Base-by-base conservation (phyloP, 352 stramenopile species). In the Peronosclerospora sorghi region DNA sequence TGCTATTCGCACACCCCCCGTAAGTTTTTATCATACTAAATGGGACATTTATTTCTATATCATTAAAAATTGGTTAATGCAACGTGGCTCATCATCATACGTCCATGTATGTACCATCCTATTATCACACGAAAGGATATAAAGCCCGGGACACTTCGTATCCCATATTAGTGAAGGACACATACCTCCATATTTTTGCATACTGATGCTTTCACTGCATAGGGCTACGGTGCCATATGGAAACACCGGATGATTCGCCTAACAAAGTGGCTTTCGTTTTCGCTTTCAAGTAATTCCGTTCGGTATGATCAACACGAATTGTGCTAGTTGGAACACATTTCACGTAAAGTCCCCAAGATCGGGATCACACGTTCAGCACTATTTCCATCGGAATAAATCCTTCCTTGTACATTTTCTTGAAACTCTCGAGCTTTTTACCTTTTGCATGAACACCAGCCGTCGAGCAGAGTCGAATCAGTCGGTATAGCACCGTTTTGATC, bases 391-490 rank as follows among this genome's bases (percentile, higher is more conserved):
- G 74, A 83, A 51, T 87, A 87, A 35, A 91, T 83, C 27, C 67
- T 41, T 87, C 72, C 34, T 84, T 84, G 66, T 91, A 91, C 79
- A 91, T 88, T 20, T 64, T 58, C 62, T 91, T 91, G 53, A 85
- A 91, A 45, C 74, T 61, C 2, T 81, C 65, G 0, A 78, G 52
- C 47, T 79, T 81, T 50, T 69, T 73, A 32, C 27, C 51, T 20
- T 66, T 68, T 6, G 51, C 40, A 23, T 60, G 57, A 13, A 19
- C 32, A 24, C 41, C 56, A 32, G 47, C 67, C 15, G 20, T 24
- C 29, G 53, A 41, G 39, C 51, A 67, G 18, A 83, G 20, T 20
- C 73, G 63, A 26, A 88, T 82, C 12, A 91, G 56, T 23, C 84
- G 67, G 27, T 84, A 67, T 5, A 91, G 46, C 3, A 78, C 50